Percentiles rank a stretch among this genome's conserved stretches.
Conservation (phyloP, 306 rosid species). For the Malus fusca region DNA sequence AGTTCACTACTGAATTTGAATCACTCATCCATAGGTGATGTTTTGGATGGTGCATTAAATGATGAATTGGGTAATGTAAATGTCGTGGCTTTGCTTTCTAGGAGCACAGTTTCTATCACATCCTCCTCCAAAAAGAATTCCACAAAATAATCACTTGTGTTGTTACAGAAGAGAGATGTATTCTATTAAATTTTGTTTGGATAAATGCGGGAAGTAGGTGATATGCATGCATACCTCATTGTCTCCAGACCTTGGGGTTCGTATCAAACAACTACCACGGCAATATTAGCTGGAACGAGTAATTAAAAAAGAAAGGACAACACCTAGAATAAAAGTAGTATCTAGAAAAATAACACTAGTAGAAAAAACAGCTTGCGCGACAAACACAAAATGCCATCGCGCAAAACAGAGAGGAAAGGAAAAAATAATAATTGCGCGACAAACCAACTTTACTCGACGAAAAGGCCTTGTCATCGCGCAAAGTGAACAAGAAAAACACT, state of each 20-base stretch:
- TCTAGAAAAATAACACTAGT: not conserved
- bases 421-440: no score
- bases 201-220: conserved; percentile 11
- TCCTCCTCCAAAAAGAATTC: not conserved
- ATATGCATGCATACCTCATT: conserved; percentile 5
- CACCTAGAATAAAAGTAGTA: not conserved
- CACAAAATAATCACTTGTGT: not conserved
- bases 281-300: not conserved
- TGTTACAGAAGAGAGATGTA: conserved; percentile 27
- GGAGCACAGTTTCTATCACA: conserved; percentile 9
- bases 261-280: conserved; percentile 12
- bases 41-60: conserved; percentile 38
- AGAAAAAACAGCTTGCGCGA: no score
- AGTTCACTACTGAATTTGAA: not conserved
- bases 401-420: no score
- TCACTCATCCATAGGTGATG: conserved; percentile 35
- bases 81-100: conserved; percentile 17
- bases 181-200: conserved; percentile 23
- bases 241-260: conserved; percentile 10
- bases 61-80: conserved; percentile 25
- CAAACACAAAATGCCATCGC: no score
- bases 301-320: not conserved
- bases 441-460: no score
- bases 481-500: no score
- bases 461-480: no score